A percentile compares a stretch with the other conserved stretches of the same genome.
phyloP scores from a whole-genome alignment of 257 asterid genomes.

The Salvia hispanica region DNA sequence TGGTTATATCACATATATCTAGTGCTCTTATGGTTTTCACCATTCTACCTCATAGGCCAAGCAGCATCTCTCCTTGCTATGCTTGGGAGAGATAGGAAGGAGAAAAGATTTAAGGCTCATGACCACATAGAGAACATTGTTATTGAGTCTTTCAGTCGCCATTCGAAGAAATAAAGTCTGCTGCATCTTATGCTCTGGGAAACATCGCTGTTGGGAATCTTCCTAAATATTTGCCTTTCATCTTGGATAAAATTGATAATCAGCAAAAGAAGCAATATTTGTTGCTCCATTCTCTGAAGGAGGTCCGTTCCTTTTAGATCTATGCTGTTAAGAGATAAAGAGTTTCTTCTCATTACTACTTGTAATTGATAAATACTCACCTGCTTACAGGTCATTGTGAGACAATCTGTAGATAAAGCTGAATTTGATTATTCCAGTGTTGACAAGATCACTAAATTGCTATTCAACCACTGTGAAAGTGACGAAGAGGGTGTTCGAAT shows the following conservation, averaged over 20 bases:
- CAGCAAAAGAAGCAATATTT: slow-evolving; percentile 99
- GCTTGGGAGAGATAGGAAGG: slow-evolving; percentile 98
- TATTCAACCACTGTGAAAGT: slow-evolving; percentile 97
- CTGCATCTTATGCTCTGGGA: slow-evolving; percentile 99
- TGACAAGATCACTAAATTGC: slow-evolving; percentile 81
- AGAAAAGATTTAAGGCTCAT: slow-evolving; percentile 94
- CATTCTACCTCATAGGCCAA: slow-evolving; percentile 60
- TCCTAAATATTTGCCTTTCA: slow-evolving; percentile 87
- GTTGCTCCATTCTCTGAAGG: slow-evolving; percentile 94
- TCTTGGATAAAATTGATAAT: slow-evolving; percentile 93
- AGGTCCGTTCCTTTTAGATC: slow-evolving; percentile 49
- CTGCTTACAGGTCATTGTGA: slow-evolving; percentile 79
- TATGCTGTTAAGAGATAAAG: slow-evolving; percentile 19
- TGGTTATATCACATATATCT: slow-evolving; percentile 12
- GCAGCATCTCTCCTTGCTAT: slow-evolving; percentile 89
- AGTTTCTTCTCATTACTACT: slow-evolving; percentile 9
- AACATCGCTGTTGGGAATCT: slow-evolving; percentile 98
- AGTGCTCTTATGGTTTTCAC: slow-evolving; percentile 21
- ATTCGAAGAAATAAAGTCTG: slow-evolving; percentile 97
- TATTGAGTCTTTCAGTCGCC: slow-evolving; percentile 95
- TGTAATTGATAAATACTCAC: slow-evolving; percentile 14
- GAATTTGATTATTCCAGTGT: slow-evolving; percentile 96
- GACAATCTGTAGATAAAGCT: slow-evolving; percentile 97
- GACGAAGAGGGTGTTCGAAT: slow-evolving; percentile 99
- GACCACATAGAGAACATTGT: slow-evolving; percentile 83